Evolutionary conservation across 805 yeast genomes (phyloP), one percentile per base, ranked within the genome.

Genomic region (Schizosaccharomyces pombe): DNA sequence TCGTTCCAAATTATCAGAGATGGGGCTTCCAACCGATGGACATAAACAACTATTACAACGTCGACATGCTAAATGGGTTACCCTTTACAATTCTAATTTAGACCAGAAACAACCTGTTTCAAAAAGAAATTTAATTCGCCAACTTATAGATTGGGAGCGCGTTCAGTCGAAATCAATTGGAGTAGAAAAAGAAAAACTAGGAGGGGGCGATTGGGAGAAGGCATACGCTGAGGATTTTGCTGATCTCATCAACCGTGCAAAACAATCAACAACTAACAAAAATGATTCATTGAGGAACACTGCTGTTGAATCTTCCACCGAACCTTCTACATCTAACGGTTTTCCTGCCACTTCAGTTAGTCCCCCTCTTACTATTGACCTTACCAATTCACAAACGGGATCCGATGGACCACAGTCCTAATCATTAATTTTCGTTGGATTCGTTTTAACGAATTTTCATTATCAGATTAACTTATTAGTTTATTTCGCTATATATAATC

Each of bases 31-130:
- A 0, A 70, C 77, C 0, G 64, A 63, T 8, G 97, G 96, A 0
- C 65, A 80, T 1, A 70, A 84, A 57, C 67, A 66, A 14, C 79
- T 76, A 58, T 61, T 86, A 60, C 87, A 83, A 57, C 66, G 74
- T 19, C 67, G 97, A 43, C 82, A 82, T 62, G 79, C 77, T 57
- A 89, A 86, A 59, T 87, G 78, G 68, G 77, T 81, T 55, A 76
- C 79, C 32, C 62, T 85, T 9, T 82, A 80, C 78, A 87, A 87
- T 62, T 79, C 94, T 11, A 85, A 85, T 61, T 72, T 79, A 47
- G 95, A 85, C 62, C 74, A 86, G 4, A 68, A 74, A 34, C 71
- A 70, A 31, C 95, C 94, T 0, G 75, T 75, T 3, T 65, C 75
- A 28, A 78, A 77, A 24, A 66, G 69, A 39, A 74, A 75, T 4